phyloP scores from a whole-genome alignment of 148 eudicot species.

The Amaranthus hypochondriacus region DNA sequence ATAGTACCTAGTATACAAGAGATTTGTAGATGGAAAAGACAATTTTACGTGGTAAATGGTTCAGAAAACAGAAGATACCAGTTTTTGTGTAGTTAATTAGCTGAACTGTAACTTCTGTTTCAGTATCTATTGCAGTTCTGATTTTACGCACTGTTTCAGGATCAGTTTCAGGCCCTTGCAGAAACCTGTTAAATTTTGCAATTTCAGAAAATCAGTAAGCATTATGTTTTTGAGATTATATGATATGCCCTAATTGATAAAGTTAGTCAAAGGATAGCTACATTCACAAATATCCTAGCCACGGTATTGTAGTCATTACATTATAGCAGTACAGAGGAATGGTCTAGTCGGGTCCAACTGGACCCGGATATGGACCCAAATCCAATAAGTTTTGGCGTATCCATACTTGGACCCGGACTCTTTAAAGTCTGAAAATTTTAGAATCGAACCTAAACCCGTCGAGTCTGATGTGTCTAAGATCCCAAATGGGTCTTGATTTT shows the following conservation, averaged over 20 bases:
- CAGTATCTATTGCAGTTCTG: conserved; percentile 74
- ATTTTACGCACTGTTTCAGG: conserved; percentile 86
- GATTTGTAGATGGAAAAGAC: no score
- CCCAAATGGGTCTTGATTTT: no score
- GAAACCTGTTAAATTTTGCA: conserved; percentile 49
- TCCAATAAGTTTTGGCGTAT: no score
- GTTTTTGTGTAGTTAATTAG: conserved; percentile 95
- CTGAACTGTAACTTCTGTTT: conserved; percentile 89
- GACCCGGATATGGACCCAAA: no score
- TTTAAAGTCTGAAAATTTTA: no score
- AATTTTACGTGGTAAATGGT: background rate
- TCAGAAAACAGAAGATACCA: conserved; percentile 39
- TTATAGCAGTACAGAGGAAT: no score
- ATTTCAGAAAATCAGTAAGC: background rate
- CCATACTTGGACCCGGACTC: no score
- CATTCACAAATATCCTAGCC: background rate
- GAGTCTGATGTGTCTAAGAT: no score
- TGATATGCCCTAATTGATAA: background rate
- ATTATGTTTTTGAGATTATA: background rate
- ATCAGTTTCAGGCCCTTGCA: conserved; percentile 99
- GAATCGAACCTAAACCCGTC: no score
- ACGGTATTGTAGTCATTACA: background rate
- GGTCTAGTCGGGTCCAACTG: no score
- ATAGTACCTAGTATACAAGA: no score
- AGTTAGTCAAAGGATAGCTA: background rate